These are phyloP conservation scores for Chaetomiaceae sp. DNA, from an alignment of 2,329 filamentous ascomycete genomes.

Conservation along the genomic window DNA sequence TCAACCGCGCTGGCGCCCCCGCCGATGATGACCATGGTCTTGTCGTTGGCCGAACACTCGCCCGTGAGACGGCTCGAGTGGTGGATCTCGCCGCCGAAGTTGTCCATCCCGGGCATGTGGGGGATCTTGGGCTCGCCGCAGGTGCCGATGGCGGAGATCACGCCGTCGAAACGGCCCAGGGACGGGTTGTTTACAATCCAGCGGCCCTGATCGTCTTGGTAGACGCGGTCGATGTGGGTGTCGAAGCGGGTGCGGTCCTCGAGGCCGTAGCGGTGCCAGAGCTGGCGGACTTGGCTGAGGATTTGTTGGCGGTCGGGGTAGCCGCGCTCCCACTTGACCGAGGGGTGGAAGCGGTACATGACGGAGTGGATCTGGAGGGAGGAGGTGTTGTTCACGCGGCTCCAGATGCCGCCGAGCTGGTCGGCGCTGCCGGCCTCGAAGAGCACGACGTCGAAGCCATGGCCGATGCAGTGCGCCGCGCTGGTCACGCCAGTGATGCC, in stretches of 20 bases:
- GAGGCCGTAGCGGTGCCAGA: constrained; percentile 74
- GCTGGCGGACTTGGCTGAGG: constrained; percentile 61
- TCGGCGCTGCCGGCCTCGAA: constrained; percentile 69
- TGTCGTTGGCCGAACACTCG: constrained; percentile 55
- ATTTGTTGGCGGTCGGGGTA: constrained; percentile 77
- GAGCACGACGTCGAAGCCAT: constrained; percentile 77
- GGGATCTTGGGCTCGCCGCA: constrained; percentile 74
- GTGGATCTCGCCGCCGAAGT: constrained; percentile 66
- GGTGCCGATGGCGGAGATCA: constrained; percentile 74
- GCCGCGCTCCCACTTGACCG: constrained; percentile 67
- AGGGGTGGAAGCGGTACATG: constrained; percentile 86
- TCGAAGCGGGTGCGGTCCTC: constrained; percentile 69
- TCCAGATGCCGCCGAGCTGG: constrained; percentile 75
- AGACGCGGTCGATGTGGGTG: constrained; percentile 63
- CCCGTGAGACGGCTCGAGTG: constrained; percentile 73
- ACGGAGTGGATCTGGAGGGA: constrained; percentile 78
- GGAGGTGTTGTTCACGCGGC: constrained; percentile 76
- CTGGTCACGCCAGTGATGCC: constrained; percentile 72
- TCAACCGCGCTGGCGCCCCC: constrained; percentile 79
- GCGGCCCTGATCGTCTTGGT: constrained; percentile 61
- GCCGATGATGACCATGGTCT: constrained; percentile 71
- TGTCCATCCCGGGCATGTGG: constrained; percentile 62
- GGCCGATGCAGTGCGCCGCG: constrained; percentile 76
- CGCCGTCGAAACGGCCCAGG: constrained; percentile 70
- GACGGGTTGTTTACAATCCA: constrained; percentile 74